These are phyloP conservation scores for Plasmodium gonderi DNA, from an alignment of 169 alveolate species.

Conservation along the genomic window DNA sequence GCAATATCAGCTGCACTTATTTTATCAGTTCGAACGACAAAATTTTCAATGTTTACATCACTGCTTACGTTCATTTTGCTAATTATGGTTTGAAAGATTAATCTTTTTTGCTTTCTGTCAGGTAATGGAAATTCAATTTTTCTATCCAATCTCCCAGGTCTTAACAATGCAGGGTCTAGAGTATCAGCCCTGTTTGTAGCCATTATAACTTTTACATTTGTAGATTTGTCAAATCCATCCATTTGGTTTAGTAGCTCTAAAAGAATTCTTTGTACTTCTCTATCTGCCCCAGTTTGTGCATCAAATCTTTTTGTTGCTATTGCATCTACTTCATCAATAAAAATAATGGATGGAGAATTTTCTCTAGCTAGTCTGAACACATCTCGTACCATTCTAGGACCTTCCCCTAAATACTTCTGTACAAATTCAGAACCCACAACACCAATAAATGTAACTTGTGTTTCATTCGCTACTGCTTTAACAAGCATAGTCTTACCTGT, in stretches of 20 bases:
- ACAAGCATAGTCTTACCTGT: constrained; percentile 99
- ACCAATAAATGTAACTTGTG: constrained; percentile 97
- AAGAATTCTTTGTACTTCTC: constrained; percentile 98
- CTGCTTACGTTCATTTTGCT: constrained; percentile 97
- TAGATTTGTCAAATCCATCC: constrained; percentile 99
- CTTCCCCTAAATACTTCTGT: constrained; percentile 99
- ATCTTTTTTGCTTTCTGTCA: constrained; percentile 97
- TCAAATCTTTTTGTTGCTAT: constrained; percentile 97
- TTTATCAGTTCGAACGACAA: constrained; percentile 97
- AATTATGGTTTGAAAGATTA: constrained; percentile 95
- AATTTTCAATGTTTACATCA: constrained; percentile 98
- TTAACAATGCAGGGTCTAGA: constrained; percentile 98
- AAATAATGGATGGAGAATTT: constrained; percentile 97
- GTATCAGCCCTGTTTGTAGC: constrained; percentile 99
- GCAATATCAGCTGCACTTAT: constrained; percentile 99
- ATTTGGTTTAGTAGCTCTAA: constrained; percentile 97
- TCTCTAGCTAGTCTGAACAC: constrained; percentile 97
- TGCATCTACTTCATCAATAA: constrained; percentile 99
- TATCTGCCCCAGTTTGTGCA: constrained; percentile 98
- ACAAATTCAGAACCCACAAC: constrained; percentile 99
- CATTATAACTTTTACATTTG: constrained; percentile 97
- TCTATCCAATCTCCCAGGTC: constrained; percentile 98
- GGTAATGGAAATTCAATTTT: constrained; percentile 99
- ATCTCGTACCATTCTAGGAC: constrained; percentile 99
- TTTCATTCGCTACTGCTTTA: constrained; percentile 99